These are phyloP conservation scores for Debaryomyces sp. DNA, from an alignment of 1,139 yeast genomes.

Conservation along the genomic window DNA sequence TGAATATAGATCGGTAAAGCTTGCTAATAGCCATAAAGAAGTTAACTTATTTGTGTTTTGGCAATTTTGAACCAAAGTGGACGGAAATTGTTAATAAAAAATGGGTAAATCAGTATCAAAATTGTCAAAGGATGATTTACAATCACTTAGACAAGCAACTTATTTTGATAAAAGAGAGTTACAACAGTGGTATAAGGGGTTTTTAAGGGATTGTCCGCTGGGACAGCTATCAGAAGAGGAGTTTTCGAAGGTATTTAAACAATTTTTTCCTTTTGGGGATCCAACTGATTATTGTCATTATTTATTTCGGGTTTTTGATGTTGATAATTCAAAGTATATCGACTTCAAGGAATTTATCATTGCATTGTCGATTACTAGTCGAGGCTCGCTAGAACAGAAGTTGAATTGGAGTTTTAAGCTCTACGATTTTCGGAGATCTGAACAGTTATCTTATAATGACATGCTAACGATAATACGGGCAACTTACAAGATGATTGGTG, in stretches of 20 bases:
- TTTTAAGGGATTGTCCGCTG: slow-evolving; percentile 87
- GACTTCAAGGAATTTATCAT: slow-evolving; percentile 93
- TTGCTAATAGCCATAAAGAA: not conserved
- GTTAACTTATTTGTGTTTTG: not conserved
- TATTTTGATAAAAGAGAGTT: slow-evolving; percentile 91
- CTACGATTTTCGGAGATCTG: slow-evolving; percentile 82
- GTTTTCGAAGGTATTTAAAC: slow-evolving; percentile 89
- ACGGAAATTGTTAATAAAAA: not conserved
- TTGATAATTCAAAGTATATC: slow-evolving; percentile 76
- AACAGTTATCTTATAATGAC: slow-evolving; percentile 73
- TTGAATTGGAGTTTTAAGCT: slow-evolving; percentile 84
- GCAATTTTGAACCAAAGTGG: not conserved
- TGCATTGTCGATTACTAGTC: slow-evolving; percentile 82
- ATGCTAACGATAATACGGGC: slow-evolving; percentile 79
- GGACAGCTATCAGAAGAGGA: slow-evolving; percentile 89
- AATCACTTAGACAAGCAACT: slow-evolving; percentile 80
- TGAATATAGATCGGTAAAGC: not conserved
- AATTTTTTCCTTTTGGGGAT: slow-evolving; percentile 98
- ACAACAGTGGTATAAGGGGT: slow-evolving; percentile 98
- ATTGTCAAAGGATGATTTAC: slow-evolving; percentile 86
- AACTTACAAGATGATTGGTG: slow-evolving; percentile 93
- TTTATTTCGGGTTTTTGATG: slow-evolving; percentile 87
- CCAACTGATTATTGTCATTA: slow-evolving; percentile 89
- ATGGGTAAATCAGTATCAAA: slow-evolving; percentile 98
- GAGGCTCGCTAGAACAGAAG: slow-evolving; percentile 89